Percentiles rank a stretch among this genome's conserved stretches.
phyloP scores from a whole-genome alignment of 164 flowering plant genomes.

The Liriodendron chinense region DNA sequence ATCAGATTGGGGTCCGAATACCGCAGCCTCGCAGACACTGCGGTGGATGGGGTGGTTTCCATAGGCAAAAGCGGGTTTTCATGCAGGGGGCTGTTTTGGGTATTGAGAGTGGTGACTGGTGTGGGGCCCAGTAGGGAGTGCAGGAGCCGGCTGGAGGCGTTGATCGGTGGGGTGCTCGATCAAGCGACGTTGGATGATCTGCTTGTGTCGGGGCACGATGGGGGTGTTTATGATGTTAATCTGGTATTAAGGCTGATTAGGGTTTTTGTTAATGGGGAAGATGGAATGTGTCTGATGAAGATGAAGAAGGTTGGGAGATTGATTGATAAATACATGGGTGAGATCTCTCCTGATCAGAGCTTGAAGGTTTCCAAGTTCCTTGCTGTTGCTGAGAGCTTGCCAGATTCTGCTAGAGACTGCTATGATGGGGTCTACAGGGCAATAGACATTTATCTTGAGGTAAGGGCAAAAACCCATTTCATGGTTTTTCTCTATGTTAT shows the following conservation, averaged over 20 bases:
- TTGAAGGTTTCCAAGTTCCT: conserved; percentile 73
- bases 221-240: conserved; percentile 68
- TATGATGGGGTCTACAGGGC: conserved; percentile 92
- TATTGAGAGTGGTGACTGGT: conserved; percentile 53
- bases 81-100: conserved; percentile 72
- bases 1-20: conserved; percentile 25
- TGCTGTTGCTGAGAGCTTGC: conserved; percentile 78
- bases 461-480: conserved; percentile 17
- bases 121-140: conserved; percentile 49
- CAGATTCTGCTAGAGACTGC: conserved; percentile 80
- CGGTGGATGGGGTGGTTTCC: conserved; percentile 56
- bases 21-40: conserved; percentile 58
- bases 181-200: conserved; percentile 77
- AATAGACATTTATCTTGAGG: conserved; percentile 87
- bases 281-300: conserved; percentile 29
- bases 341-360: conserved; percentile 83
- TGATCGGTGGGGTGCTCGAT: conserved; percentile 75
- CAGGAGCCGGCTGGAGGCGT: conserved; percentile 48
- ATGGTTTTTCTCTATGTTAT: not conserved
- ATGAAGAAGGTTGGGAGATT: conserved; percentile 71
- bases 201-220: conserved; percentile 35
- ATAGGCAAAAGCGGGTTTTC: conserved; percentile 46
- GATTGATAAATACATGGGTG: conserved; percentile 71
- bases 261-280: conserved; percentile 42
- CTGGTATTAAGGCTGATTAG: conserved; percentile 65